Evolutionary conservation across 2,329 filamentous ascomycete species (phyloP).

Genomic region (Leptographium flavum): DNA sequence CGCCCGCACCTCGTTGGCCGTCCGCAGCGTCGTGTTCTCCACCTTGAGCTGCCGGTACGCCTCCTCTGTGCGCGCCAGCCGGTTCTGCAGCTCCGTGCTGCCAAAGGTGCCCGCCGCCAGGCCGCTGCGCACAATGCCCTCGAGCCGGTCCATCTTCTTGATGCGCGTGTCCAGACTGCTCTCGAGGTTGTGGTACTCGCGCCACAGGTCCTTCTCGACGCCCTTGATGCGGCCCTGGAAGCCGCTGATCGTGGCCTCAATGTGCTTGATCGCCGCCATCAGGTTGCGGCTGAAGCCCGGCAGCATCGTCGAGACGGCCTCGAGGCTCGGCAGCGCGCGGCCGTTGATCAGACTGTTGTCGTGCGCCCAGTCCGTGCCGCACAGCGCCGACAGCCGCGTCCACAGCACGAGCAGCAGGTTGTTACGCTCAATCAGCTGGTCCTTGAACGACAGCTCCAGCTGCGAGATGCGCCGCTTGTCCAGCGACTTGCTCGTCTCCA

Average conservation of each 20-base stretch:
- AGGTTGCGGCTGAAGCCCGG: slow-evolving; percentile 85
- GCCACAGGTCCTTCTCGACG: slow-evolving; percentile 81
- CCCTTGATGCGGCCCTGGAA: slow-evolving; percentile 70
- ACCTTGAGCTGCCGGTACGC: slow-evolving; percentile 49
- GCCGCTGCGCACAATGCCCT: slow-evolving; percentile 59
- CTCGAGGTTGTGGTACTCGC: slow-evolving; percentile 80
- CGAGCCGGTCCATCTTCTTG: slow-evolving; percentile 78
- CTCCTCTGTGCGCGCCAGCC: slow-evolving; percentile 42
- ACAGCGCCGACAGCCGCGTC: slow-evolving; percentile 75
- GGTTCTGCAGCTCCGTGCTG: slow-evolving; percentile 22
- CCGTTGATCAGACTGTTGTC: slow-evolving; percentile 81
- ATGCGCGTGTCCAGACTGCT: slow-evolving; percentile 63
- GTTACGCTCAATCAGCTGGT: slow-evolving; percentile 82
- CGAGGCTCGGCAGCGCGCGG: slow-evolving; percentile 65
- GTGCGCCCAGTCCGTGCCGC: slow-evolving; percentile 84
- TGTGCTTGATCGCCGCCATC: slow-evolving; percentile 69
- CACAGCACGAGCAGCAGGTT: slow-evolving; percentile 76
- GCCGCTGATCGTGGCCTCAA: slow-evolving; percentile 64
- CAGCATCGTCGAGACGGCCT: slow-evolving; percentile 73
- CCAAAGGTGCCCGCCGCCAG: slow-evolving; percentile 34
- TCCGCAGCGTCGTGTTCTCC: slow-evolving; percentile 55
- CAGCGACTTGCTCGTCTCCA: slow-evolving; percentile 64
- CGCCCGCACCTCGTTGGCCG: slow-evolving; percentile 43
- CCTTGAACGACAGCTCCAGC: slow-evolving; percentile 68
- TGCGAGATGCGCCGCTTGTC: slow-evolving; percentile 64